Percentiles rank a stretch among this genome's conserved stretches.
Evolutionary conservation across 2,329 filamentous ascomycete species (phyloP).

Genomic region (Bipolaris oryzae): DNA sequence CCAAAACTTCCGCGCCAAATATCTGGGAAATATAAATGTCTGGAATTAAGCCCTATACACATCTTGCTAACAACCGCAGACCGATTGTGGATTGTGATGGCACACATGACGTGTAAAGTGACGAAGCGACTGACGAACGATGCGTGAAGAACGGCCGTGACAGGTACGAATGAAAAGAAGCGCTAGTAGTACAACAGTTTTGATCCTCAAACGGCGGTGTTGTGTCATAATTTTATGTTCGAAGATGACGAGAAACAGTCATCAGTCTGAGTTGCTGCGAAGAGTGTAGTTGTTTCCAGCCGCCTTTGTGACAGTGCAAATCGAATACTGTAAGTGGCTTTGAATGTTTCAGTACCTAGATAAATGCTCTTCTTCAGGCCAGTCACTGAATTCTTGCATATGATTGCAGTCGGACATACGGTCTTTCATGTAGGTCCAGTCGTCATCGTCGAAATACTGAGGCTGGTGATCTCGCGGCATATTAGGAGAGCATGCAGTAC

Average conservation of each 20-base stretch:
- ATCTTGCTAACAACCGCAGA: not conserved
- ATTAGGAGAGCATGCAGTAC: conserved; percentile 19
- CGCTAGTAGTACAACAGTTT: not conserved
- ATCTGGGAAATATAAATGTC: not conserved
- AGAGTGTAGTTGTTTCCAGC: not conserved
- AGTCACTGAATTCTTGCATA: conserved; percentile 23
- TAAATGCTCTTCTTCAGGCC: conserved; percentile 20
- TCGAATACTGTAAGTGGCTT: not conserved
- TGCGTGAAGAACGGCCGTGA: conserved; percentile 5
- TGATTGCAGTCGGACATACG: conserved; percentile 19
- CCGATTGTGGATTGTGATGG: conserved; percentile 9
- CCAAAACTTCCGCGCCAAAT: not conserved
- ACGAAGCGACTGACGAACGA: conserved; percentile 12
- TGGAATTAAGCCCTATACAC: not conserved
- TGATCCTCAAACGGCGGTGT: not conserved
- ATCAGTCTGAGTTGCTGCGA: not conserved
- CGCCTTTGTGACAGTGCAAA: not conserved
- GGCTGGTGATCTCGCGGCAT: conserved; percentile 2
- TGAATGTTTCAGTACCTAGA: not conserved
- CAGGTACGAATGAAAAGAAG: conserved; percentile 6
- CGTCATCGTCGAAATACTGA: conserved; percentile 13
- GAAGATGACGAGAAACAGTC: not conserved
- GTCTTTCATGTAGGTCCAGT: conserved; percentile 17
- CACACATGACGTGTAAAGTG: conserved; percentile 16
- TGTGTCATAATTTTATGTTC: not conserved